Evolutionary conservation across 1,139 yeast species (phyloP), one percentile per base, ranked within the genome.

Genomic region (Saccharomycopsis hybrid): DNA sequence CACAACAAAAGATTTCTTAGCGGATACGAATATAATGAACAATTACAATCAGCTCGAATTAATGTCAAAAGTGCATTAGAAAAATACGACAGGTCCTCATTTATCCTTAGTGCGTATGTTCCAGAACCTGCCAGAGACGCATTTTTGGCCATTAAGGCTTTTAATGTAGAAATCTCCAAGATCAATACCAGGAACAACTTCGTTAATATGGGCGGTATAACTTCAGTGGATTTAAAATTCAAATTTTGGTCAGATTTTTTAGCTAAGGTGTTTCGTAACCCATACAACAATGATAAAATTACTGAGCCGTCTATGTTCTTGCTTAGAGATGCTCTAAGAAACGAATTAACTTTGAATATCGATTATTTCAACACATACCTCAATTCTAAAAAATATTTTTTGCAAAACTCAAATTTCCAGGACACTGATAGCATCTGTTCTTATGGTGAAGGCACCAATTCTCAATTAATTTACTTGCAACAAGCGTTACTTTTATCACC

Each of bases 371-470:
- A 77, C 49, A 83, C 81, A 55, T 74, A 82, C 61, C 64, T 86
- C 27, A 80, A 77, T 53, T 78, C 89, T 3, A 73, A 87, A 49
- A 75, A 77, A 50, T 72, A 74, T 53, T 77, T 77, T 56, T 64
- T 80, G 41, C 68, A 70, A 32, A 68, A 70, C 43, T 70, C 71
- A 5, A 70, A 73, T 32, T 82, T 86, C 56, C 65, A 72, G 9
- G 69, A 71, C 9, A 62, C 75, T 1, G 80, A 81, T 47, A 80
- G 77, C 41, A 73, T 87, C 55, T 85, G 90, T 52, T 76, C 88
- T 0, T 82, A 78, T 59, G 95, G 95, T 1, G 95, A 87, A 62
- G 94, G 94, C 1, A 78, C 86, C 0, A 76, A 76, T 57, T 84
- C 95, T 0, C 94, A 85, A 61, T 67, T 85, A 58, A 82, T 82